Evolutionary conservation across 768 basidiomycete species (phyloP).

Genomic region (Termitomyces bulborhizus): DNA sequence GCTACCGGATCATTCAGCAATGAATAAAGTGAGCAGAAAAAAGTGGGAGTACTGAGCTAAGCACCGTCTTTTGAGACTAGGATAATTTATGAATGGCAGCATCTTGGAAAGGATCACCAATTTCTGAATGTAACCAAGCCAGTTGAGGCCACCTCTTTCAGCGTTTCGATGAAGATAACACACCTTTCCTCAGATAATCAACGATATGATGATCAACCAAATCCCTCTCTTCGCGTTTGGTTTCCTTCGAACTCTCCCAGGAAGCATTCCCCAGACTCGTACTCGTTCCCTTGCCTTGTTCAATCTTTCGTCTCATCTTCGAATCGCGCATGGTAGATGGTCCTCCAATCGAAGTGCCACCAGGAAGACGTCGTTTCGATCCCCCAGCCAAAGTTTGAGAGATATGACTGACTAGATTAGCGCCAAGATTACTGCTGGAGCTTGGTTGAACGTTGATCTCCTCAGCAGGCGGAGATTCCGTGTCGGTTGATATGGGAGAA

Average conservation of each 20-base stretch:
- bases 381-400: constrained; percentile 25
- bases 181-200: constrained; percentile 52
- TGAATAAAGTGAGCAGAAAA: background rate
- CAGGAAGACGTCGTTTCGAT: constrained; percentile 48
- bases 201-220: constrained; percentile 43
- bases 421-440: constrained; percentile 4
- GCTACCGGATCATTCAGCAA: background rate
- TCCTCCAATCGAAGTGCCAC: constrained; percentile 35
- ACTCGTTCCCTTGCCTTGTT: constrained; percentile 22
- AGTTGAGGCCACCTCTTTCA: background rate
- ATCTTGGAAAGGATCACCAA: constrained; percentile 52
- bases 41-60: background rate
- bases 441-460: constrained; percentile 22
- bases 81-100: constrained; percentile 19
- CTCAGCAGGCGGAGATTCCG: constrained; percentile 38
- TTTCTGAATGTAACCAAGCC: constrained; percentile 27
- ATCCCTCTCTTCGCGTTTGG: constrained; percentile 52
- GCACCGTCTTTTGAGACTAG: constrained; percentile 7
- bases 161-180: constrained; percentile 4
- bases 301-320: constrained; percentile 45
- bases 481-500: constrained; percentile 35
- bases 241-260: constrained; percentile 26
- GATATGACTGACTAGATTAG: constrained; percentile 25
- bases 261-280: constrained; percentile 11
- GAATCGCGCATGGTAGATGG: constrained; percentile 40